Evolutionary conservation across 1,139 yeast species (phyloP), one percentile per base, ranked within the genome.

Genomic region (Suhomyces panamericanus): DNA sequence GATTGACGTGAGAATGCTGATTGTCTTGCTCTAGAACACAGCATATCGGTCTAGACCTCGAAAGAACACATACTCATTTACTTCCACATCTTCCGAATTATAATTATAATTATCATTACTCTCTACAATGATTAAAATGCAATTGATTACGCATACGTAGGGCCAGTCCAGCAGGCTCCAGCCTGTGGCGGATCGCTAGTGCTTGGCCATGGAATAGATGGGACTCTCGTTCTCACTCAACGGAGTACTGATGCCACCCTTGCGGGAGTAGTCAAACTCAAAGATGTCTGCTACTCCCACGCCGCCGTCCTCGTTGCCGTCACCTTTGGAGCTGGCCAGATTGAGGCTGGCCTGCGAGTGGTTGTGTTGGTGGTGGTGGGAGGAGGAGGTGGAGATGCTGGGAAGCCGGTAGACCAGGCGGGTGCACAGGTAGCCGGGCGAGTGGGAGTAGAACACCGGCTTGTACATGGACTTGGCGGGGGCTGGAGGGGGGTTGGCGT

Each of bases 181-280:
- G 41, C 41, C 41, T 30, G 29, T n/a, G 31, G 35, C 16, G 35
- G 41, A 26, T 14, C 38, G 40, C 44, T 46, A 44, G 10, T 27
- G 39, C 33, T 49, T 48, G 9, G 42, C 41, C 48, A 52, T 39
- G 37, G 56, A 49, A 33, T 53, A 51, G 35, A 52, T 49, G 16
- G 70, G 69, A 10, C 64, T 58, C 37, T 64, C 69, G 43, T 62
- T 66, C 43, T 64, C 70, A 43, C 70, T 66, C 39, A 64, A 53
- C n/a, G 73, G 73, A 20, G 73, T 67, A 20, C 60, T 55, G 22
- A 62, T 57, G 4, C 66, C 67, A 30, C 56, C 52, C 42, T 59
- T 54, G 33, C 60, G 52, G 28, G 57, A 60, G 43, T 52, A 52
- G 30, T 64, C 70, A 26, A 51, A 46, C 48, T 69, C 73, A 47